Evolutionary conservation across 73 alveolate genomes (phyloP).

Genomic region (Stentor roeselii): DNA sequence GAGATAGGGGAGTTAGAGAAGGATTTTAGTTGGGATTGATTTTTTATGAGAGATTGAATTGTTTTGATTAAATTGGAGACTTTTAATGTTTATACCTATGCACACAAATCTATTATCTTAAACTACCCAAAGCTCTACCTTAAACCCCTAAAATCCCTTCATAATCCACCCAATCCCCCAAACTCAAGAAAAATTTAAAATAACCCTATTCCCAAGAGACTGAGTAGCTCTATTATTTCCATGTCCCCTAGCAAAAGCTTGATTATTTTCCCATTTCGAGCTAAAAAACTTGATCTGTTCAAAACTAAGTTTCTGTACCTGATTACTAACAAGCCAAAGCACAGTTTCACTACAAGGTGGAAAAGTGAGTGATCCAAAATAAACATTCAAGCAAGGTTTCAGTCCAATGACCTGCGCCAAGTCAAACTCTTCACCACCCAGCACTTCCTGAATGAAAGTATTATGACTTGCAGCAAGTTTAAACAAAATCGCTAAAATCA

Average conservation of each 20-base stretch:
- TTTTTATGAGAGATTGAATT: no score
- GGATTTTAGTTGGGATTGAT: no score
- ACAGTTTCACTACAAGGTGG: conserved; percentile 86
- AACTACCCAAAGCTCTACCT: no score
- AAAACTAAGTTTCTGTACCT: conserved; percentile 49
- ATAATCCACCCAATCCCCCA: no score
- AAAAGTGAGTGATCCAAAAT: conserved; percentile 75
- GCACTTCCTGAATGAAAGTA: neutral
- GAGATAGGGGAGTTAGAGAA: no score
- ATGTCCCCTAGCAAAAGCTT: conserved; percentile 61
- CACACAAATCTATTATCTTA: no score
- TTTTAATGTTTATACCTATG: no score
- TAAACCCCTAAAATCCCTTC: no score
- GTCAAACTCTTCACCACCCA: neutral
- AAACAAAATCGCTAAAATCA: neutral
- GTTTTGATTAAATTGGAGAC: no score
- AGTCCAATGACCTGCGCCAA: neutral
- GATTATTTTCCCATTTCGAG: conserved; percentile 55
- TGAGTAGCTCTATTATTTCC: conserved; percentile 74
- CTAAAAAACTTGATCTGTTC: conserved; percentile 51
- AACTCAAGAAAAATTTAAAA: neutral
- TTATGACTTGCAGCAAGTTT: neutral
- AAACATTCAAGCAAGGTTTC: conserved; percentile 36
- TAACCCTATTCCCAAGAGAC: conserved; percentile 52
- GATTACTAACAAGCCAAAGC: conserved; percentile 65